A percentile compares a stretch with the other conserved stretches of the same genome.
phyloP scores from a whole-genome alignment of 495 filamentous ascomycete species.

The Letharia lupina region DNA sequence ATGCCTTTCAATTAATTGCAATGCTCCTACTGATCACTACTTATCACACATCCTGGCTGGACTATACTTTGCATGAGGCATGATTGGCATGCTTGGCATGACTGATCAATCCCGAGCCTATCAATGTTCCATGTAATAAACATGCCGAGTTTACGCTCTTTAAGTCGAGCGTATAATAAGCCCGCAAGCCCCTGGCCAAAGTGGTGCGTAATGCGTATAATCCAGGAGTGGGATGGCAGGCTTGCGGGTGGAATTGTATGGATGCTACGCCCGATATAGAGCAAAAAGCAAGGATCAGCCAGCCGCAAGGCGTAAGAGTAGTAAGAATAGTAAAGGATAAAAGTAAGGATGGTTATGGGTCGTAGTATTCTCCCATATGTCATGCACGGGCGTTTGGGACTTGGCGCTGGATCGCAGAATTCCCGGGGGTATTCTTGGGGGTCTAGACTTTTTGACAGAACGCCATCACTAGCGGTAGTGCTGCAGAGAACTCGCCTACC shows the following conservation, averaged over 20 bases:
- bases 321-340: too few relatives aligned
- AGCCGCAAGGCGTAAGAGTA: neutral
- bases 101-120: neutral
- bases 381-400: constrained; percentile 8
- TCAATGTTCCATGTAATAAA: neutral
- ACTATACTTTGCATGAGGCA: neutral
- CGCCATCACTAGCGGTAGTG: constrained; percentile 3
- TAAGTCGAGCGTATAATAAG: neutral
- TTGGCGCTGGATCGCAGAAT: constrained; percentile 1
- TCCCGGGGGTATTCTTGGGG: neutral
- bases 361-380: neutral
- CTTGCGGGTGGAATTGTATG: neutral
- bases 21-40: neutral
- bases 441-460: constrained; percentile 6
- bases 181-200: neutral
- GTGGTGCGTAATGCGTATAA: constrained; percentile 4
- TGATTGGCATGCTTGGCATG: neutral
- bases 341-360: too few relatives aligned
- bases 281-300: neutral
- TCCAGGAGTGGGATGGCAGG: constrained; percentile 1
- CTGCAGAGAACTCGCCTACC: constrained; percentile 1
- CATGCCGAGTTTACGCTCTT: neutral
- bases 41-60: neutral
- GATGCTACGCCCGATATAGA: neutral
- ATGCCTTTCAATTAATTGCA: neutral